Base-by-base conservation (phyloP, 1,139 yeast species). In the Ogataea hybrid region DNA sequence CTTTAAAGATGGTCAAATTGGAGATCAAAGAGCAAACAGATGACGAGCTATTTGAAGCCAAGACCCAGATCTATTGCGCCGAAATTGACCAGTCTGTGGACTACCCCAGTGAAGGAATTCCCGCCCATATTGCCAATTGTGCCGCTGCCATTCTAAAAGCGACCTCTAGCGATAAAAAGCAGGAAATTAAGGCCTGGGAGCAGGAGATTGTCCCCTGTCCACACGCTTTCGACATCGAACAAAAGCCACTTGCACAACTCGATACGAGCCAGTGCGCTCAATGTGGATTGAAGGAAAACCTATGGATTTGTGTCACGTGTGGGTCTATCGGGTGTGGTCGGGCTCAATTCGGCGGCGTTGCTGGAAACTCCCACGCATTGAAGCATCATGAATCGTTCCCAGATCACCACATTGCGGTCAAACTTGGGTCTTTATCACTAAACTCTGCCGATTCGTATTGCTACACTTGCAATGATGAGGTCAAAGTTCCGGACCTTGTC, bases 251-350 rank as follows among this genome's bases (percentile, higher is more conserved):
- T 1, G 41, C 52, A 1, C 49, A 57, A 5, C 46, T 68, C 7
- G 72, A 74, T 28, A 58, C 79, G 12, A 57, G 71, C 0, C 67
- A 77, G 43, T 86, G 97, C 64, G 51, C 64, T 3, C 66, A 67
- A 16, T 90, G 97, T 66, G 92, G 79, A 0, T 68, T 90, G 49
- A 64, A 66, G 27, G 85, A 82, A 52, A 92, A 92, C 59, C 67
- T 92, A 37, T 92, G 99, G 99, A 73, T 92, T 17, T 92, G 99
- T 68, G 67, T 92, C 31, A 77, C 77, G 32, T 92, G 98, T 71
- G 98, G 97, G 1, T 71, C 75, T 33, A 59, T 89, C 9, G 97
- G 97, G 2, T 92, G 99, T 67, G 97, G 97, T 16, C 73, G 99
- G 51, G 81, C 81, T 28, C 98, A 92, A 62, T 87, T 85, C 57